Evolutionary conservation across 805 yeast genomes (phyloP).

Genomic region (Candida insectorum): DNA sequence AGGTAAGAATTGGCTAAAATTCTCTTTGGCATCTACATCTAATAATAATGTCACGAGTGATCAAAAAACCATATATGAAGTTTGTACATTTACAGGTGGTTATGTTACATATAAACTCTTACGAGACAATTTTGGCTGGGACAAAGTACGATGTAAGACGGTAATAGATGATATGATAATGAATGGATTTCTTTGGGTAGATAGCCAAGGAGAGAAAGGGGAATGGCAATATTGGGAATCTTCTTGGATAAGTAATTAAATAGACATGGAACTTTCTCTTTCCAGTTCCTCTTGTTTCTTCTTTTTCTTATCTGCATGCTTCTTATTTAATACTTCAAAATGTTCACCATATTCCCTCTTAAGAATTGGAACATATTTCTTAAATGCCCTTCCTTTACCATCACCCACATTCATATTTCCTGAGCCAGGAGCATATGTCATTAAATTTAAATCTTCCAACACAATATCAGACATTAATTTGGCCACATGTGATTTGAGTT

Average conservation of each 20-base stretch:
- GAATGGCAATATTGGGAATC: constrained; percentile 42
- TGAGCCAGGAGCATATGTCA: constrained; percentile 8
- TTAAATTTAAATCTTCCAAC: constrained; percentile 16
- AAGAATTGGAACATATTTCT: constrained; percentile 53
- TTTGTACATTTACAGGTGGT: constrained; percentile 73
- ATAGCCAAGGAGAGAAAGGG: constrained; percentile 39
- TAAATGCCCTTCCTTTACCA: constrained; percentile 64
- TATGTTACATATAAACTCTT: constrained; percentile 63
- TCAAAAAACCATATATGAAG: constrained; percentile 66
- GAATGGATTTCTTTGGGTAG: constrained; percentile 85
- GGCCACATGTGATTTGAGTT: constrained; percentile 54
- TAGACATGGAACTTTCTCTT: not conserved
- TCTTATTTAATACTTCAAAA: constrained; percentile 66
- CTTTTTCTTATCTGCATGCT: constrained; percentile 46
- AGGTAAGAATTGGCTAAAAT: constrained; percentile 49
- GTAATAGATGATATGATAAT: constrained; percentile 77
- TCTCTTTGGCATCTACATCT: constrained; percentile 25
- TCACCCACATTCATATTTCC: constrained; percentile 64
- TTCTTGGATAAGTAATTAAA: constrained; percentile 50
- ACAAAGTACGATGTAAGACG: constrained; percentile 51
- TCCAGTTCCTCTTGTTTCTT: not conserved
- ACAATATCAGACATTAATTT: constrained; percentile 43
- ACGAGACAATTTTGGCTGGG: constrained; percentile 78
- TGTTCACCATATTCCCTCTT: constrained; percentile 59
- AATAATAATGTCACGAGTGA: constrained; percentile 43